phyloP scores from a whole-genome alignment of 1,284 basidiomycete species.

The Violaceomyces palustris region DNA sequence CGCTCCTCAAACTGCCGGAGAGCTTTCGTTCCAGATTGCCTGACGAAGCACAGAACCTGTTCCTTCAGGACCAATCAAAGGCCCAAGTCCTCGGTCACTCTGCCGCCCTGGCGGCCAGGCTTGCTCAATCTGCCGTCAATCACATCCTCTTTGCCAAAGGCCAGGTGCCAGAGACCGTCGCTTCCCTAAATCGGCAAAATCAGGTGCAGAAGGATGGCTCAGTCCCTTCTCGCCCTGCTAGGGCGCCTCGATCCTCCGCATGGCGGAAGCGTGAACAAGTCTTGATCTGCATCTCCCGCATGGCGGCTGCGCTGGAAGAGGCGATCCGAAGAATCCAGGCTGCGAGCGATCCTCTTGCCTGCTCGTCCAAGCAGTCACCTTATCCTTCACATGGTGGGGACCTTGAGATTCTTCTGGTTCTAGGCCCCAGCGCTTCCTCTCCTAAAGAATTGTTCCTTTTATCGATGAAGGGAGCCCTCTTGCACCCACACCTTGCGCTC shows the following conservation, averaged over 20 bases:
- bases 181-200: constrained; percentile 6
- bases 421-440: constrained; percentile 17
- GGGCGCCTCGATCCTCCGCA: constrained; percentile 2
- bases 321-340: constrained; percentile 5
- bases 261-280: constrained; percentile 5
- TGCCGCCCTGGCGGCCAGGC: constrained; percentile 13
- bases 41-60: neutral
- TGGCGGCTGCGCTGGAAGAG: constrained; percentile 13
- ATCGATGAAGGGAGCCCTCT: constrained; percentile 2
- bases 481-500: neutral
- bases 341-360: constrained; percentile 4
- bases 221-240: neutral
- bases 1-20: constrained; percentile 2
- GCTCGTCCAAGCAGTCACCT: neutral
- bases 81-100: constrained; percentile 18
- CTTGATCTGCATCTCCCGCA: constrained; percentile 9
- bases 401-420: constrained; percentile 10
- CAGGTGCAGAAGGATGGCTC: neutral
- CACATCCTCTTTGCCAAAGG: constrained; percentile 29
- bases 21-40: neutral
- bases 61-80: constrained; percentile 9
- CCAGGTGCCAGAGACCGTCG: constrained; percentile 28
- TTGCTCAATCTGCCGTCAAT: constrained; percentile 19
- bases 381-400: neutral
- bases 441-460: constrained; percentile 15